Evolutionary conservation across 352 stramenopile species (phyloP), one percentile per base, ranked within the genome.

Genomic region (Phytophthora multivora): DNA sequence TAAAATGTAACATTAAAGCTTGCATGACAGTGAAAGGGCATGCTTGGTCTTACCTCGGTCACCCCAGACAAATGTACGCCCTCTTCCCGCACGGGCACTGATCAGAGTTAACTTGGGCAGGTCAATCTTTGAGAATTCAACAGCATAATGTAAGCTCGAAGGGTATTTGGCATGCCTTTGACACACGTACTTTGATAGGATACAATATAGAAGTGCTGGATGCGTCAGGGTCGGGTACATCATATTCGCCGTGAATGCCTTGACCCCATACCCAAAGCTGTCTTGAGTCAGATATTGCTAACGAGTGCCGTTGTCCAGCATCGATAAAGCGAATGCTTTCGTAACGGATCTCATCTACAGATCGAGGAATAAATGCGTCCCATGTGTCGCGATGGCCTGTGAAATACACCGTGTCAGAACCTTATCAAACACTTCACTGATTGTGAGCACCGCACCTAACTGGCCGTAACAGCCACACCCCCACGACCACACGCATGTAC

Each of bases 221-320:
- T 12, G 69, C 39, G 21, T 92, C 72, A 11, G 70, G 64, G 6
- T 78, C 59, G 8, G 69, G 33, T 0, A 80, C 50, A 2, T 88
- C 69, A 23, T 83, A 70, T 11, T 74, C 63, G 26, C 79, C 82
- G 41, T 90, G 83, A 25, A 91, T 66, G 0, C 86, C 83, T 54
- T 91, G 73, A 0, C 86, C 86, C 86, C 86, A 94, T 7, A 86
- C 23, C 83, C 86, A 94, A n/a, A 94, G 59, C 13, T 85, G 53
- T 31, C 66, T 72, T 7, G 40, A 62, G 2, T 87, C 79, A 3
- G 86, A 90, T 36, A 94, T 76, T 11, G 86, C 86, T 21, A 92
- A 23, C 3, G 86, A 94, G 41, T 94, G 86, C 3, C 72, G 69
- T 45, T 90, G 72, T 0, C 83, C 86, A 8, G 79, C 83, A 49